These are phyloP conservation scores for Boletus pseudopeckii DNA, from an alignment of 768 basidiomycete genomes.

Conservation along the genomic window DNA sequence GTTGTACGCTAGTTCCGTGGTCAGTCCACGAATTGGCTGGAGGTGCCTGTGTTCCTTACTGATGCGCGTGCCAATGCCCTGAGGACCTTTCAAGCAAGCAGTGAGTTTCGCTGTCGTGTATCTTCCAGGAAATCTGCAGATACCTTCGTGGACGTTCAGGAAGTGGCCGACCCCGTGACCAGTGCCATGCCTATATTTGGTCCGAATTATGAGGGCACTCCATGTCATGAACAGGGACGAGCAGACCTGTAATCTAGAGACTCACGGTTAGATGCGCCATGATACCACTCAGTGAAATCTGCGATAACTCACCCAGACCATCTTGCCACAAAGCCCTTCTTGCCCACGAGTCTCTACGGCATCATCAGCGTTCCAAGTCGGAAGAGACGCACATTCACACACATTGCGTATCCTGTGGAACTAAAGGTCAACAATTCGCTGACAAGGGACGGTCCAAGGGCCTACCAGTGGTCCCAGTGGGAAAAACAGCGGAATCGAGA, in stretches of 20 bases:
- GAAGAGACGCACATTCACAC: slow-evolving; percentile 11
- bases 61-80: slow-evolving; percentile 49
- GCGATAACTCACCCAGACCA: slow-evolving; percentile 60
- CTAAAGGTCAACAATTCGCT: neutral
- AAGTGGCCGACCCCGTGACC: slow-evolving; percentile 95
- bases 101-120: slow-evolving; percentile 2
- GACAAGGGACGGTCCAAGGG: neutral
- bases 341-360: slow-evolving; percentile 72
- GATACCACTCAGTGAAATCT: neutral
- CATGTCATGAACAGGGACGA: neutral
- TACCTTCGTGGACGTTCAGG: slow-evolving; percentile 88
- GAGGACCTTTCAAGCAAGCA: slow-evolving; percentile 41
- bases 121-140: neutral
- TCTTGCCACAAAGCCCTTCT: slow-evolving; percentile 80
- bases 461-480: slow-evolving; percentile 71
- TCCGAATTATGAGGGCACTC: slow-evolving; percentile 3
- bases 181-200: slow-evolving; percentile 68
- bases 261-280: neutral
- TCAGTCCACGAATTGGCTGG: neutral
- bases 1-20: slow-evolving; percentile 53
- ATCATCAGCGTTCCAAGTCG: neutral
- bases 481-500: slow-evolving; percentile 83
- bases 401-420: slow-evolving; percentile 54
- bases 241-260: slow-evolving; percentile 54
- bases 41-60: slow-evolving; percentile 13